Evolutionary conservation across 2,329 filamentous ascomycete genomes (phyloP).

Genomic region (Neophaeococcomyces mojaviensis): DNA sequence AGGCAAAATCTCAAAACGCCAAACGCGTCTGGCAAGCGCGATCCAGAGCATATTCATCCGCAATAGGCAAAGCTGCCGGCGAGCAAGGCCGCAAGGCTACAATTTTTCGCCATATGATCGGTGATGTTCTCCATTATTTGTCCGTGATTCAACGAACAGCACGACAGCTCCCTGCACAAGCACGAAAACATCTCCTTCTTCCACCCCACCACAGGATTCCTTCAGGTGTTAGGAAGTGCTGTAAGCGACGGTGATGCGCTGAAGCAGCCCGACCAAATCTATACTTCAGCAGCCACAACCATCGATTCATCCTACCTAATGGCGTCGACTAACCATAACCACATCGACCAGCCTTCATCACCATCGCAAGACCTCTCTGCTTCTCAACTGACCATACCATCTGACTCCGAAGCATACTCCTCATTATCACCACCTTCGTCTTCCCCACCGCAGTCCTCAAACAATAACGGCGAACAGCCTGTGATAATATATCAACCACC

Average conservation of each 20-base stretch:
- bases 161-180: too few relatives aligned
- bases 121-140: neutral
- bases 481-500: slow-evolving; percentile 84
- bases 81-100: neutral
- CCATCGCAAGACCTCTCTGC: slow-evolving; percentile 23
- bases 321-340: slow-evolving; percentile 4
- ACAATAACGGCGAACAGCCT: slow-evolving; percentile 40
- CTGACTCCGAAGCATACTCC: slow-evolving; percentile 43
- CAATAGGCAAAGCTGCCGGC: slow-evolving; percentile 1
- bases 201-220: too few relatives aligned
- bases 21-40: neutral
- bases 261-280: neutral
- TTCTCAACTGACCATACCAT: slow-evolving; percentile 33
- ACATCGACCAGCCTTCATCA: slow-evolving; percentile 18
- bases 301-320: neutral
- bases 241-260: slow-evolving; percentile 3
- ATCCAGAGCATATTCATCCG: neutral
- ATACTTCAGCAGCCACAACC: neutral
- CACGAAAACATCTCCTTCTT: too few relatives aligned
- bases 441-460: slow-evolving; percentile 32
- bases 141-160: neutral
- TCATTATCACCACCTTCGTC: slow-evolving; percentile 29
- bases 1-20: too few relatives aligned
- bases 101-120: neutral
- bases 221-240: too few relatives aligned